Percentiles rank a stretch among this genome's conserved stretches.
Evolutionary conservation across 1,139 yeast species (phyloP).

Genomic region (Pneumocystis sp.): DNA sequence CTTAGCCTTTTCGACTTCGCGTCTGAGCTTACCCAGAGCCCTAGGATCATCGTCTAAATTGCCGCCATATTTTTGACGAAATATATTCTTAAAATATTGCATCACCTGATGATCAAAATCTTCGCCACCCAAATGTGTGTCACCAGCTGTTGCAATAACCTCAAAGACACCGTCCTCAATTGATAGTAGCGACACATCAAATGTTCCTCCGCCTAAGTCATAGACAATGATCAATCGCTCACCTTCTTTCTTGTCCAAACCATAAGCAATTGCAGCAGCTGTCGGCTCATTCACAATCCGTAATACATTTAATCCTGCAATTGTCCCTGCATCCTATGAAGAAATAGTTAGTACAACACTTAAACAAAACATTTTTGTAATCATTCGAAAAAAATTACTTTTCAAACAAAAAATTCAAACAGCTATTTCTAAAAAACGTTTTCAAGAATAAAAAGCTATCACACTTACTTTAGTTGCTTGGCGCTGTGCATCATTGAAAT

Average conservation of each 20-base stretch:
- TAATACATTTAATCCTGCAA: constrained; percentile 86
- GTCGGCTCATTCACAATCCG: constrained; percentile 97
- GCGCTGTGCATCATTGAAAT: constrained; percentile 96
- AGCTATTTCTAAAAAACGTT: no score
- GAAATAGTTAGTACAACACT: background rate
- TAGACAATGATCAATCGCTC: constrained; percentile 70
- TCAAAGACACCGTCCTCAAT: constrained; percentile 91
- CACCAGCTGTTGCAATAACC: constrained; percentile 91
- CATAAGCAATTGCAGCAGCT: constrained; percentile 97
- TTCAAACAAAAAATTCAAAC: no score
- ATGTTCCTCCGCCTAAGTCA: constrained; percentile 92
- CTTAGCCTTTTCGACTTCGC: constrained; percentile 95
- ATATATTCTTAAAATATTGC: constrained; percentile 67
- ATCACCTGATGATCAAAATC: constrained; percentile 86
- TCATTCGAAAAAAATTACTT: background rate
- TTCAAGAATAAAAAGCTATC: background rate
- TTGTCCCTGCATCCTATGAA: constrained; percentile 66
- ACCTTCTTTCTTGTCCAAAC: constrained; percentile 76
- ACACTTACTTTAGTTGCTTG: constrained; percentile 63
- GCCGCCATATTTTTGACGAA: constrained; percentile 75
- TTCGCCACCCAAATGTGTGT: constrained; percentile 93
- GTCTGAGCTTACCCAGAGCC: constrained; percentile 79
- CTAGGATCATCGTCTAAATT: constrained; percentile 62
- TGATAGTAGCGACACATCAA: constrained; percentile 76
- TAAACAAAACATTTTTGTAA: background rate